phyloP scores from a whole-genome alignment of 495 filamentous ascomycete species.

The Penicillium coffeae region DNA sequence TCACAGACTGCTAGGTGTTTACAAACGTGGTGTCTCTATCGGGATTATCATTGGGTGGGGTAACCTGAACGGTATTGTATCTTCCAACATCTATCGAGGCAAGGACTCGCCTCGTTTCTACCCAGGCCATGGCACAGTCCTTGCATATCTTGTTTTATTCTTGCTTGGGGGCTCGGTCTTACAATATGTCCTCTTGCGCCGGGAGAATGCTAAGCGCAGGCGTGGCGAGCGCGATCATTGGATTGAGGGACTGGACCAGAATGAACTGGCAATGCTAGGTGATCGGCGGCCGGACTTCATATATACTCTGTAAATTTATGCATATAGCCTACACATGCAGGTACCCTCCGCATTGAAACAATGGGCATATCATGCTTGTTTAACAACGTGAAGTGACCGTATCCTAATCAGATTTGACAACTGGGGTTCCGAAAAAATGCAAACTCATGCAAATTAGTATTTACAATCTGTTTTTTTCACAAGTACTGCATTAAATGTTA shows the following conservation, averaged over 20 bases:
- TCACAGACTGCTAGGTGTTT: slow-evolving; percentile 51
- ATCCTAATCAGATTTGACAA: too few relatives aligned
- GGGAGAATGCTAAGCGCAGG: slow-evolving; percentile 35
- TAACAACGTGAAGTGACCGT: too few relatives aligned
- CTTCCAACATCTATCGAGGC: slow-evolving; percentile 65
- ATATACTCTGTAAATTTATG: slow-evolving; percentile 57
- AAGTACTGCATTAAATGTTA: too few relatives aligned
- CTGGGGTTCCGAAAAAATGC: too few relatives aligned
- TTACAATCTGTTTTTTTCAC: too few relatives aligned
- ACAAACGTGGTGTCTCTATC: slow-evolving; percentile 83
- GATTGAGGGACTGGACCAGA: slow-evolving; percentile 40
- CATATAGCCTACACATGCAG: too few relatives aligned
- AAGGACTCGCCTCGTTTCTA: slow-evolving; percentile 52
- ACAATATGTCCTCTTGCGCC: slow-evolving; percentile 59
- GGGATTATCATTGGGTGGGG: slow-evolving; percentile 92
- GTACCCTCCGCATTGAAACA: too few relatives aligned
- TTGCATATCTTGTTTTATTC: slow-evolving; percentile 59
- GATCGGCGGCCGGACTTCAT: slow-evolving; percentile 76
- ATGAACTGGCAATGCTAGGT: slow-evolving; percentile 45
- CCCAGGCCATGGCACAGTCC: slow-evolving; percentile 55
- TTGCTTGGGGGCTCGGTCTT: slow-evolving; percentile 58
- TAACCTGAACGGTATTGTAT: slow-evolving; percentile 84
- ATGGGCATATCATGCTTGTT: too few relatives aligned
- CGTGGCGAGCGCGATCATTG: slow-evolving; percentile 67
- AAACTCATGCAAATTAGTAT: too few relatives aligned